Conservation (phyloP, 2,329 filamentous ascomycete species). For the Penicillium sp. region DNA sequence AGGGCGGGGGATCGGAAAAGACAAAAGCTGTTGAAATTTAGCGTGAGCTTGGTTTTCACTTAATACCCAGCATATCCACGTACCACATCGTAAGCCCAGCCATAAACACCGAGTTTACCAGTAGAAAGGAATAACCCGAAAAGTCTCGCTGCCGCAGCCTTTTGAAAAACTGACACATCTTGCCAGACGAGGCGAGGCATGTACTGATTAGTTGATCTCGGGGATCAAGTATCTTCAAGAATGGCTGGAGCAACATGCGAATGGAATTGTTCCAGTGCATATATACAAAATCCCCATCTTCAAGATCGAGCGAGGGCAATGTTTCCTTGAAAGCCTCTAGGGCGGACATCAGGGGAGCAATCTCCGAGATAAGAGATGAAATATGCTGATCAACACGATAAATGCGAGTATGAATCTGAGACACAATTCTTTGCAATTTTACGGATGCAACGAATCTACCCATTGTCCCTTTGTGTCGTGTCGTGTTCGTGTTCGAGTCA, state of each 20-base stretch:
- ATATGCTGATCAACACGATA: slow-evolving; percentile 21
- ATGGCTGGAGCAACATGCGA: slow-evolving; percentile 24
- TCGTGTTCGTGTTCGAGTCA: background rate
- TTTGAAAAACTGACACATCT: slow-evolving; percentile 30
- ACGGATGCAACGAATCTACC: slow-evolving; percentile 18
- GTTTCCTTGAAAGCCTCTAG: slow-evolving; percentile 18
- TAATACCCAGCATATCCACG: background rate
- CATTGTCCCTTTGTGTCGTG: slow-evolving; percentile 1
- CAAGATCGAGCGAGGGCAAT: slow-evolving; percentile 10
- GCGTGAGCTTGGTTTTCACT: background rate
- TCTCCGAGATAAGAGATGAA: slow-evolving; percentile 8
- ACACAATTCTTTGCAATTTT: slow-evolving; percentile 23
- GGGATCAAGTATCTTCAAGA: slow-evolving; percentile 16
- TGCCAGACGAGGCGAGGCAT: slow-evolving; percentile 20
- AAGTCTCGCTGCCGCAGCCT: slow-evolving; percentile 10
- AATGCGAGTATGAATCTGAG: slow-evolving; percentile 18
- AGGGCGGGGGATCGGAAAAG: slow-evolving; percentile 25
- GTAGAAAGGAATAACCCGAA: slow-evolving; percentile 9
- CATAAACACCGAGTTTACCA: slow-evolving; percentile 17
- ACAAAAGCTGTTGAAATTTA: slow-evolving; percentile 16
- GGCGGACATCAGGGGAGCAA: slow-evolving; percentile 12
- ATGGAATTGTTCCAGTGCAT: slow-evolving; percentile 30
- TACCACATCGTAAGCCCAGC: slow-evolving; percentile 19
- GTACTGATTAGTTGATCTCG: slow-evolving; percentile 14
- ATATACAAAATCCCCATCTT: slow-evolving; percentile 24